Evolutionary conservation across 176 grass and related monocot genomes (phyloP).

Genomic region (Cocos nucifera): DNA sequence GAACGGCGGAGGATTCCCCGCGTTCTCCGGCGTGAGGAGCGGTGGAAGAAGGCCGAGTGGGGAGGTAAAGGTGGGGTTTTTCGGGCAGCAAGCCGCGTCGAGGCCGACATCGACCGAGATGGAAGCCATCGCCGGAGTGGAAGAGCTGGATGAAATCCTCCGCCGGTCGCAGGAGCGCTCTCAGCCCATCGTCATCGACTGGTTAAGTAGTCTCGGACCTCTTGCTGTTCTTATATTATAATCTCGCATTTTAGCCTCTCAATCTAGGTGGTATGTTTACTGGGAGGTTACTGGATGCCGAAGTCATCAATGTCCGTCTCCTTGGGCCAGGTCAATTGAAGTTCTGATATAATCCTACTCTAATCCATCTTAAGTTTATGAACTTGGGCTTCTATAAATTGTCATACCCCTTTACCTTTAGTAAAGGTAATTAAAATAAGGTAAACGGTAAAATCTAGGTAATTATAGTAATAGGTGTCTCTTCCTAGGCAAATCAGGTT

Average conservation of each 20-base stretch:
- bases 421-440: too few species aligned
- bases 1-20: conserved; percentile 22
- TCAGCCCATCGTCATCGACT: conserved; percentile 64
- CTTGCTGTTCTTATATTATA: too few species aligned
- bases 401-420: too few species aligned
- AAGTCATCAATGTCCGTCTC: too few species aligned
- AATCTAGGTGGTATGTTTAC: background rate
- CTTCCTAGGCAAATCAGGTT: too few species aligned
- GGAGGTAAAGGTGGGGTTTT: conserved; percentile 30
- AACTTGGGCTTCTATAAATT: too few species aligned
- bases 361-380: too few species aligned
- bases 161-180: conserved; percentile 39
- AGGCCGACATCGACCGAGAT: conserved; percentile 49
- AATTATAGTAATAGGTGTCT: too few species aligned
- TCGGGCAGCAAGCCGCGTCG: conserved; percentile 57
- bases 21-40: conserved; percentile 7
- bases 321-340: too few species aligned
- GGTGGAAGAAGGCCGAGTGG: background rate
- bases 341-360: too few species aligned
- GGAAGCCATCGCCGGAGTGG: conserved; percentile 67
- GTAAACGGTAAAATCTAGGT: too few species aligned
- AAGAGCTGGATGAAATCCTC: conserved; percentile 64
- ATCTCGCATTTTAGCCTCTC: too few species aligned
- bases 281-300: background rate
- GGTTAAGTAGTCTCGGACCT: conserved; percentile 23